These are phyloP conservation scores for Metschnikowia koreensis DNA, from an alignment of 805 yeast species.

Conservation along the genomic window DNA sequence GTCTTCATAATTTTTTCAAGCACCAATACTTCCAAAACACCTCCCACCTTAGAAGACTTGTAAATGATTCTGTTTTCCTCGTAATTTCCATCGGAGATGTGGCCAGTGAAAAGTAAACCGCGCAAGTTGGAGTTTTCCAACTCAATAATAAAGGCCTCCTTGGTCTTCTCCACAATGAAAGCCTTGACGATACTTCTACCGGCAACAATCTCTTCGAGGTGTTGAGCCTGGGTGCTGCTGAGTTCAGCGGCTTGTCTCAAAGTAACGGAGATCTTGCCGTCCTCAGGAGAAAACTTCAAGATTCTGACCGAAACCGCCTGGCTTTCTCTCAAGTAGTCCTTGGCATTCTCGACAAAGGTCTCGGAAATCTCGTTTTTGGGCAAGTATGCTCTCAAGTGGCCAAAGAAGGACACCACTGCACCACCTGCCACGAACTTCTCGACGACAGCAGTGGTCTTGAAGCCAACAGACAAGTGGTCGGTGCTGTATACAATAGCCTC, in stretches of 20 bases:
- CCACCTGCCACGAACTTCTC: constrained; percentile 72
- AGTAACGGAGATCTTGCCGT: constrained; percentile 63
- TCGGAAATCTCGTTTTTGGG: constrained; percentile 91
- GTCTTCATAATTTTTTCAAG: constrained; percentile 64
- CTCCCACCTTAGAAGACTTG: constrained; percentile 65
- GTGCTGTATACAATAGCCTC: constrained; percentile 46
- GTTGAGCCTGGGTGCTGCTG: constrained; percentile 46
- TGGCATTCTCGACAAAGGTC: constrained; percentile 73
- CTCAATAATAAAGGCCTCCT: constrained; percentile 70
- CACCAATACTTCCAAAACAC: constrained; percentile 57
- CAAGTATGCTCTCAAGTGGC: constrained; percentile 70
- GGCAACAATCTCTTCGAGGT: constrained; percentile 47
- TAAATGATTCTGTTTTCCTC: constrained; percentile 67
- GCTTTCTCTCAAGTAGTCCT: constrained; percentile 74
- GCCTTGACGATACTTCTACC: constrained; percentile 64
- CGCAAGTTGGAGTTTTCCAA: constrained; percentile 47
- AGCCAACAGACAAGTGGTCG: constrained; percentile 42
- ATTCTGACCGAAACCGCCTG: constrained; percentile 78
- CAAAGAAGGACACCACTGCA: constrained; percentile 81
- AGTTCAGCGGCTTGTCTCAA: constrained; percentile 62
- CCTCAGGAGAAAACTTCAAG: constrained; percentile 50
- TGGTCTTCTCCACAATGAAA: constrained; percentile 67
- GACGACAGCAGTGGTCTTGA: constrained; percentile 70
- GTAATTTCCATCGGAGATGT: constrained; percentile 70
- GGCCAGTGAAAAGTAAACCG: constrained; percentile 74